Evolutionary conservation across 371 early-diverging fungal genomes (phyloP).

Genomic region (Mucor plumbeus): DNA sequence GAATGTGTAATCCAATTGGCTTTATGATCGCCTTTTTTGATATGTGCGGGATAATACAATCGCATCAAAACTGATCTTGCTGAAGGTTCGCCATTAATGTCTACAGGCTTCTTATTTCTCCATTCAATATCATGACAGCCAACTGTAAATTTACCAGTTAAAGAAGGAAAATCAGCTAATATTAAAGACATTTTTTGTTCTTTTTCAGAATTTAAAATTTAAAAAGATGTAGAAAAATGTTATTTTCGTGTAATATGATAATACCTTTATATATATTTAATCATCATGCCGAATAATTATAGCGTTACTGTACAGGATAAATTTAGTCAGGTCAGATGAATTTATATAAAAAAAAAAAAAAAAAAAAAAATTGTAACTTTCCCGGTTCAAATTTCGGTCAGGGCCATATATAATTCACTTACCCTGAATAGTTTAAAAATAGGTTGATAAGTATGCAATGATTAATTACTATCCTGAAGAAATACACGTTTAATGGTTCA

Average conservation of each 20-base stretch:
- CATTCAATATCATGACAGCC: slow-evolving; percentile 41
- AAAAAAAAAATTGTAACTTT: neutral
- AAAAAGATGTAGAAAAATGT: neutral
- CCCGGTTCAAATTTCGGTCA: neutral
- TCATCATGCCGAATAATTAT: slow-evolving; percentile 6
- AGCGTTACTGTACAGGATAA: neutral
- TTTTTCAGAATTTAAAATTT: neutral
- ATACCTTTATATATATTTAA: neutral
- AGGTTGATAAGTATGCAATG: neutral
- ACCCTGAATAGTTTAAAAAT: neutral
- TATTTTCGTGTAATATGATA: neutral
- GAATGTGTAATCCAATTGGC: slow-evolving; percentile 23
- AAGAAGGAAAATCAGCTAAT: slow-evolving; percentile 33
- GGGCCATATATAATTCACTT: neutral
- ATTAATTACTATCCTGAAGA: neutral
- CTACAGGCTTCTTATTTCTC: neutral
- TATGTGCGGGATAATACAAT: slow-evolving; percentile 31
- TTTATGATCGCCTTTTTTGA: slow-evolving; percentile 17
- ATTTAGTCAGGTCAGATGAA: slow-evolving; percentile 7
- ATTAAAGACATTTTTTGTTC: slow-evolving; percentile 18
- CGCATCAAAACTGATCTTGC: slow-evolving; percentile 17
- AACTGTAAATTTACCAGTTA: slow-evolving; percentile 35
- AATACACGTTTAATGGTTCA: neutral
- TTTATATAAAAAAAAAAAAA: slow-evolving; percentile 5
- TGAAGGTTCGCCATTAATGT: neutral